Conservation (phyloP, 23 red algal genomes). For the Gracilaria caudata region DNA sequence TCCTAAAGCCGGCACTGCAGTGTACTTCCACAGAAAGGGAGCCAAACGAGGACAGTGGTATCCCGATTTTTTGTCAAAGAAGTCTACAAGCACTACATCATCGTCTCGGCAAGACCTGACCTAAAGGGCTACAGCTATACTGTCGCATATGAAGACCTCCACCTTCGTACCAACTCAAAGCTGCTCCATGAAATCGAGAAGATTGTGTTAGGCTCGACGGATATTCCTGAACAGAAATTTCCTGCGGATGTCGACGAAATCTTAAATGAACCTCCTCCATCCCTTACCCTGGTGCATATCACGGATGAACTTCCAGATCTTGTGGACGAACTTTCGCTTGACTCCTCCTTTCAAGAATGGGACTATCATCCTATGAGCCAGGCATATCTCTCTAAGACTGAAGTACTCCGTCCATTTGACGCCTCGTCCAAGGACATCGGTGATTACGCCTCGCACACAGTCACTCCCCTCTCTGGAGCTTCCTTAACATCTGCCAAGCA, state of each 20-base stretch:
- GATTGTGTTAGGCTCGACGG: background rate
- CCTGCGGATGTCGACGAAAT: no score
- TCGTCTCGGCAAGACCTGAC: background rate
- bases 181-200: background rate
- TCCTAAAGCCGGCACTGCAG: background rate
- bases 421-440: background rate
- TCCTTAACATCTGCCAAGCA: background rate
- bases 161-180: background rate
- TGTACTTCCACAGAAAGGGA: background rate
- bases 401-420: background rate
- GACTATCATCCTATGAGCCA: background rate
- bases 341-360: background rate
- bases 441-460: no score
- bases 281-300: background rate
- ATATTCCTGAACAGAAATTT: background rate
- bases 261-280: background rate
- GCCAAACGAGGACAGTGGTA: background rate
- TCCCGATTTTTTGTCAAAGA: background rate
- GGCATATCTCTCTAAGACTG: background rate
- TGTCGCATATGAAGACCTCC: conserved; percentile 17
- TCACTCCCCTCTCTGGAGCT: background rate
- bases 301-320: background rate
- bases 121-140: background rate
- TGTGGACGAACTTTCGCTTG: background rate
- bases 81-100: background rate